Percentiles rank a stretch among this genome's conserved stretches.
Conservation (phyloP, 139 green algal genomes). For the Ettlia oleoabundans region DNA sequence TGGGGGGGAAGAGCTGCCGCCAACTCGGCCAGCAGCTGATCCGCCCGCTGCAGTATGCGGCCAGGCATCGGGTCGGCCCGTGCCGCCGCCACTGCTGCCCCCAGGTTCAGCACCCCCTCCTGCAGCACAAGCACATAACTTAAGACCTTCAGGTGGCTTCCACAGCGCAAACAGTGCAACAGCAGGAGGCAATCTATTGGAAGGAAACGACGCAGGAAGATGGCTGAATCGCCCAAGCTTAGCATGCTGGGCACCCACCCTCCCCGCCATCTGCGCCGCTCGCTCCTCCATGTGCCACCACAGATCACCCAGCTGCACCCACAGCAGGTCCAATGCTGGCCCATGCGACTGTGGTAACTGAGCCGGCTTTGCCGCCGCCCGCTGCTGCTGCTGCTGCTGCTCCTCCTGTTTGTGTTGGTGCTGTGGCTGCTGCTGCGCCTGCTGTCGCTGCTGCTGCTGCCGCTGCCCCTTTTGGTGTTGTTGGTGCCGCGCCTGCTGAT, state of each 20-base stretch:
- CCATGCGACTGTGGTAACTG: not conserved
- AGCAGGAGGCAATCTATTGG: not conserved
- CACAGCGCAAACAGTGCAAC: not conserved
- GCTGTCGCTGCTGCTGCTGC: too few relatives aligned
- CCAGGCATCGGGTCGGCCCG: not conserved
- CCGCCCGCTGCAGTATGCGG: not conserved
- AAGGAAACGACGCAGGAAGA: not conserved
- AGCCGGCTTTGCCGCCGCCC: not conserved
- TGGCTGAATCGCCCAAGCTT: not conserved
- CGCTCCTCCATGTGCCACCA: constrained; percentile 1
- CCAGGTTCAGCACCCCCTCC: not conserved
- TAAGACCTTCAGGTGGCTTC: not conserved
- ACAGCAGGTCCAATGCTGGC: constrained; percentile 4
- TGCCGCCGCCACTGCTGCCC: not conserved
- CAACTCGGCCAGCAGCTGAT: not conserved
- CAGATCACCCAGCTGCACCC: not conserved
- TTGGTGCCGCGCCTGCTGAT: too few relatives aligned
- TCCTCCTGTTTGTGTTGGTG: too few relatives aligned
- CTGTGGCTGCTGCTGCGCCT: too few relatives aligned
- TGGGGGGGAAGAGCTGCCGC: not conserved
- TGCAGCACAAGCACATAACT: not conserved
- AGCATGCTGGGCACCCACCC: not conserved
- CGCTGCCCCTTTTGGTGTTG: too few relatives aligned
- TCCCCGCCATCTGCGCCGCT: not conserved
- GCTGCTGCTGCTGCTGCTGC: not conserved